Percentiles rank a stretch among this genome's conserved stretches.
Evolutionary conservation across 208 protist species (phyloP).

Genomic region (Trypanosoma rangeli): DNA sequence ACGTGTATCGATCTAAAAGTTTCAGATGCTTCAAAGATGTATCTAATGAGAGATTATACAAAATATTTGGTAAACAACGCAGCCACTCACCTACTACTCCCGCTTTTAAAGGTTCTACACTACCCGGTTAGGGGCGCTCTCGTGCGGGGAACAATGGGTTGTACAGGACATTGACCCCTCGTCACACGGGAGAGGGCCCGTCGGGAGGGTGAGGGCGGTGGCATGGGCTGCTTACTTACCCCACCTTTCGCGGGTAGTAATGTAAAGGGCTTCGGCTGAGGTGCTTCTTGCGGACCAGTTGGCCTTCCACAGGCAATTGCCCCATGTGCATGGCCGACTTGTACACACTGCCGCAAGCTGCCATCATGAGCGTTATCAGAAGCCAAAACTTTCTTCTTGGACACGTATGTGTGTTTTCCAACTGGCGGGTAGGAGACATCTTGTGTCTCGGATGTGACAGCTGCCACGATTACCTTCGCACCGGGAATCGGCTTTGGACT

Average conservation of each 20-base stretch:
- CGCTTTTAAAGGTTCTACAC: too few relatives aligned
- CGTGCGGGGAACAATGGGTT: conserved; percentile 19
- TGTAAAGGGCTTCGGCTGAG: not conserved
- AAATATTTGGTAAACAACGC: not conserved
- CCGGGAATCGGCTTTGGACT: not conserved
- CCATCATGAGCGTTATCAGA: not conserved
- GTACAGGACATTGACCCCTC: not conserved
- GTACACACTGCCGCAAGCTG: not conserved
- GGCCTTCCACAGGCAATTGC: not conserved
- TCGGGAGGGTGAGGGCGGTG: conserved; percentile 19
- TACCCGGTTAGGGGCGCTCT: not conserved
- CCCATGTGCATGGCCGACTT: not conserved
- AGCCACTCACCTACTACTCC: not conserved
- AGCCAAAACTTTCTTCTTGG: not conserved
- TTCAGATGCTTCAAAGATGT: too few relatives aligned
- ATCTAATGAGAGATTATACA: not conserved
- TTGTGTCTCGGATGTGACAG: not conserved
- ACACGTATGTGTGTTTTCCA: not conserved
- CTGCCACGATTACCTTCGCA: not conserved
- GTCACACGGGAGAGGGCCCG: conserved; percentile 11
- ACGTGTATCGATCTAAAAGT: too few relatives aligned
- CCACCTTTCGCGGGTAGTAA: not conserved
- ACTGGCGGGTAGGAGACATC: not conserved
- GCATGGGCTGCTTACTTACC: not conserved
- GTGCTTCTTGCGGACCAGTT: not conserved